A percentile compares a stretch with the other conserved stretches of the same genome.
Evolutionary conservation across 352 stramenopile genomes (phyloP).

Genomic region (Globisporangium carolinianum): DNA sequence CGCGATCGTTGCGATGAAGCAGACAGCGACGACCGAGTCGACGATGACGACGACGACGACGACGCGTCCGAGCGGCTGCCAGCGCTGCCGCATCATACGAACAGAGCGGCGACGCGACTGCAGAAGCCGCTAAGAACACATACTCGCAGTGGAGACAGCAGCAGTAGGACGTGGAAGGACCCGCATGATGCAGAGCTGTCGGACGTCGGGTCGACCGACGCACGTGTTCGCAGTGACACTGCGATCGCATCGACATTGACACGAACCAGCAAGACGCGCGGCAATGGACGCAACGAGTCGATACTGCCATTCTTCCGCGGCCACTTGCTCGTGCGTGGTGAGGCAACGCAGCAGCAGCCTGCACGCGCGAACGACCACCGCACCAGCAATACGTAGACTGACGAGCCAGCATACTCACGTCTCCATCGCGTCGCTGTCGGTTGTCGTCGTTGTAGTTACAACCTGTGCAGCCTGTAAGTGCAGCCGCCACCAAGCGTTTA

Average conservation of each 20-base stretch:
- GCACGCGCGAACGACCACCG: constrained; percentile 32
- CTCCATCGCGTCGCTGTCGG: constrained; percentile 8
- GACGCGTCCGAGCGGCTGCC: constrained; percentile 8
- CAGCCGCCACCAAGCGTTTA: neutral
- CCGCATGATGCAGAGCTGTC: neutral
- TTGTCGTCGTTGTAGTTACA: neutral
- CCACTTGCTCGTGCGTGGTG: constrained; percentile 54
- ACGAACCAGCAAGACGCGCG: neutral
- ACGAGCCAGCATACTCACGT: neutral
- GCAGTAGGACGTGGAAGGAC: constrained; percentile 6
- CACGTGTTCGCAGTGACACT: neutral
- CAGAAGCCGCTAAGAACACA: constrained; percentile 6
- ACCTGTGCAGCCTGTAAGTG: constrained; percentile 14
- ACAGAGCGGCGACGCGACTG: constrained; percentile 9
- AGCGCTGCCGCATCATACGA: constrained; percentile 6
- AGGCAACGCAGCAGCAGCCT: constrained; percentile 19
- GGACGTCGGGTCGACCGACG: neutral
- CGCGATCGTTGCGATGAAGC: too few species aligned
- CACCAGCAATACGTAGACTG: constrained; percentile 12
- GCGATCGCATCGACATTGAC: too few species aligned
- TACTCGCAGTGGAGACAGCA: too few species aligned
- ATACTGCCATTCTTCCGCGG: constrained; percentile 60
- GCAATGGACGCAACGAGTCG: constrained; percentile 5
- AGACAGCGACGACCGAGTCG: constrained; percentile 18
- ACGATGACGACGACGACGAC: constrained; percentile 19